Evolutionary conservation across 2,329 filamentous ascomycete genomes (phyloP).

Genomic region (Trichoderma sp.): DNA sequence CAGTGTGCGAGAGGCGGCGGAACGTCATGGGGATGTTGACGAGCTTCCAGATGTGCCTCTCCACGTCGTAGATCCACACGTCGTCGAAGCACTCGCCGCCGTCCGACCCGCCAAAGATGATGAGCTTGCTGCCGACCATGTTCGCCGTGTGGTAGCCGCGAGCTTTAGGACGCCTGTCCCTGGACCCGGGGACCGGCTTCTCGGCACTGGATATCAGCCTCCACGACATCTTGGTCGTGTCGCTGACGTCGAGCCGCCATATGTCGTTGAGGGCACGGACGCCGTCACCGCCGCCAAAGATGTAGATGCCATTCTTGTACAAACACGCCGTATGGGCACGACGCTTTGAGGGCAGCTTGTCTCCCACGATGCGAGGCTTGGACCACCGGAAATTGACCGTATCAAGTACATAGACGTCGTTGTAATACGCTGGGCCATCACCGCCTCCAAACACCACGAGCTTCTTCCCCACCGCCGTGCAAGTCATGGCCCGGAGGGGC

Average conservation of each 20-base stretch:
- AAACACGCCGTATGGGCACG: conserved; percentile 71
- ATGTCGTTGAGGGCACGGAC: conserved; percentile 71
- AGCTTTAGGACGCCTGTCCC: conserved; percentile 58
- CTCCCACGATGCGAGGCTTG: conserved; percentile 60
- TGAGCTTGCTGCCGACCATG: conserved; percentile 71
- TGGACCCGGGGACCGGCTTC: conserved; percentile 30
- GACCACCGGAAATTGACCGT: conserved; percentile 69
- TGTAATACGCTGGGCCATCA: conserved; percentile 70
- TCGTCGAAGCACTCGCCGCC: conserved; percentile 72
- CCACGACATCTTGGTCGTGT: conserved; percentile 69
- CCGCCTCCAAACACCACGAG: conserved; percentile 70
- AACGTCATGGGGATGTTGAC: conserved; percentile 63
- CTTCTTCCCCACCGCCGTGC: conserved; percentile 70
- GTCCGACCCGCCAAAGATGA: conserved; percentile 70
- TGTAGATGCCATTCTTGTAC: conserved; percentile 69
- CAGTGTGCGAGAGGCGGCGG: conserved; percentile 66
- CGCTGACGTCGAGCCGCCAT: conserved; percentile 70
- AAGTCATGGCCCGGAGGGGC: conserved; percentile 70
- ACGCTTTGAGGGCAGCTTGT: conserved; percentile 60
- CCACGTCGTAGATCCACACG: conserved; percentile 72
- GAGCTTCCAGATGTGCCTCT: conserved; percentile 59
- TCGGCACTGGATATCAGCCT: conserved; percentile 59
- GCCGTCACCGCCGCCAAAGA: conserved; percentile 72
- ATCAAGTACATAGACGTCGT: conserved; percentile 71
- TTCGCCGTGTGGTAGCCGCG: conserved; percentile 72